Evolutionary conservation across 1,139 yeast genomes (phyloP), one percentile per base, ranked within the genome.

Genomic region (Lodderomyces pseudojiufengensis): DNA sequence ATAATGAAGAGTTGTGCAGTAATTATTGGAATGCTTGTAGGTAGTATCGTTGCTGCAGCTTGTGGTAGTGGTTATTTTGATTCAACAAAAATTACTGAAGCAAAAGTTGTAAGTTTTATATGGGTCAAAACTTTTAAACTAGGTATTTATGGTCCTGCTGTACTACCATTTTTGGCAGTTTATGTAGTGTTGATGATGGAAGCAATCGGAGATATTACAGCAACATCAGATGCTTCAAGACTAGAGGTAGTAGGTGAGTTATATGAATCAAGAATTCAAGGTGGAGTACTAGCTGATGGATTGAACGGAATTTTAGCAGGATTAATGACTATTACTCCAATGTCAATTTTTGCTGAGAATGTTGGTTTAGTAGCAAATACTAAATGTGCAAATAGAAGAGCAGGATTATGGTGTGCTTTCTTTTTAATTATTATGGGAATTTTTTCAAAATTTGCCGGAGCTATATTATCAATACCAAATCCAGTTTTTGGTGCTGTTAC

Each of bases 401-500:
- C 82, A 24, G 97, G 96, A 31, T 84, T 83, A 64, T 86, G 94
- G 84, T 80, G 92, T 66, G 86, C 94, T 49, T 80, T 83, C 63
- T 84, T 84, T 65, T 65, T 88, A 52, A 55, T 87, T 35, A 55
- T 88, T 41, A 85, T 87, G 95, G 96, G 97, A 29, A 62, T 87
- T 27, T 84, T 88, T 55, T 72, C 94, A 49, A 87, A 87, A 61
- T 86, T 88, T 59, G 92, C 95, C 15, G 95, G 95, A 18, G 90
- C 95, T 22, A 70, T 88, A 41, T 86, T 82, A 23, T 75, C 95
- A 24, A 88, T 88, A 51, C 96, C 96, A 31, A 74, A 71, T 43
- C 73, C 95, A 0, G 92, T 87, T 18, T 70, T 87, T 42, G 96
- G 96, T 38, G 96, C 96, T 44, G 84, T 87, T 95, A 87, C 95